Evolutionary conservation across 805 yeast species (phyloP).

Genomic region (Candida incommunis): DNA sequence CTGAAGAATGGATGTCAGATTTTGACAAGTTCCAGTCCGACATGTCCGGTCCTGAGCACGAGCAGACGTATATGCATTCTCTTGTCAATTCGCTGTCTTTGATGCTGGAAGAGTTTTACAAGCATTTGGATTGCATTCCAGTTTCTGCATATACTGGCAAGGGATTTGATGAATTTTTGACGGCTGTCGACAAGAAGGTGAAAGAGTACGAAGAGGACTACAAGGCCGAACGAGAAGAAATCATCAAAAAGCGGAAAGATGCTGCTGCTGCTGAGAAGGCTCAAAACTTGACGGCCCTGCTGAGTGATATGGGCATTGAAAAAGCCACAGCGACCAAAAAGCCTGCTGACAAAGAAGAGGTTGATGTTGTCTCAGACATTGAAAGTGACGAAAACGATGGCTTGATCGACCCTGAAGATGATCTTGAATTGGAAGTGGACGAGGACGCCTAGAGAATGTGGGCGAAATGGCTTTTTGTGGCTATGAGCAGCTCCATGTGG

Average conservation of each 20-base stretch:
- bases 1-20: constrained; percentile 94
- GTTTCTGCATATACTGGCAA: constrained; percentile 88
- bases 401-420: constrained; percentile 18
- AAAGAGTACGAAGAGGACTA: constrained; percentile 78
- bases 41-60: constrained; percentile 45
- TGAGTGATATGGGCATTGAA: constrained; percentile 70
- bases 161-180: constrained; percentile 83
- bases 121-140: constrained; percentile 82
- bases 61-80: constrained; percentile 88
- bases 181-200: constrained; percentile 73
- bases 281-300: constrained; percentile 51
- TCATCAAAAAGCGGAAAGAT: constrained; percentile 60
- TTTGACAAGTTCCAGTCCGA: constrained; percentile 84
- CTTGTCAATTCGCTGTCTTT: constrained; percentile 88
- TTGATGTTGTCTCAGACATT: constrained; percentile 40
- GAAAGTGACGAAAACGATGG: constrained; percentile 30
- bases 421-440: constrained; percentile 7
- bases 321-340: constrained; percentile 9
- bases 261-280: constrained; percentile 62
- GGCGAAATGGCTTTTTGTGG: too few relatives aligned
- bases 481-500: too few relatives aligned
- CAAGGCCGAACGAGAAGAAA: constrained; percentile 72
- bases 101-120: constrained; percentile 91
- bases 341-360: constrained; percentile 19
- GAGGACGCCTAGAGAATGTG: neutral